These are phyloP conservation scores for Peronospora farinosa DNA, from an alignment of 352 stramenopile species.

Conservation along the genomic window DNA sequence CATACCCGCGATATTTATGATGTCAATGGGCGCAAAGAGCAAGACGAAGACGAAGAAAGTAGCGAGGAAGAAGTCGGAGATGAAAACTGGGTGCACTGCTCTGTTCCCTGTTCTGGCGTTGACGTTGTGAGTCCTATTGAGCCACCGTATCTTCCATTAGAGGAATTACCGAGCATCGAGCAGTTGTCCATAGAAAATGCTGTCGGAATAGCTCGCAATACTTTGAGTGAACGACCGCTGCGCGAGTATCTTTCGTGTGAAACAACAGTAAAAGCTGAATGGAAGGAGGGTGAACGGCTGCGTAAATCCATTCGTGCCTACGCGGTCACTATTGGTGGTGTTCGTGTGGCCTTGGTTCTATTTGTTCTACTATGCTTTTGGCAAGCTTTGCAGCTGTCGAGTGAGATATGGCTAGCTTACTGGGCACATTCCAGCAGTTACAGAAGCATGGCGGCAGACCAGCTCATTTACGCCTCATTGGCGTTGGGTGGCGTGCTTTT, in stretches of 20 bases:
- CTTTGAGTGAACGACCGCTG: constrained; percentile 22
- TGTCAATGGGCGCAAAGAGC: constrained; percentile 13
- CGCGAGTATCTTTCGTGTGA: constrained; percentile 29
- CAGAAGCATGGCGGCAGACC: constrained; percentile 62
- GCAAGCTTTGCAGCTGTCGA: constrained; percentile 78
- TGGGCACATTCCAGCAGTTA: constrained; percentile 67
- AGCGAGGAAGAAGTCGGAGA: constrained; percentile 17
- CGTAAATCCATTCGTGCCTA: constrained; percentile 36
- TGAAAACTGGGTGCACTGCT: constrained; percentile 27
- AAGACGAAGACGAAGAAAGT: constrained; percentile 17
- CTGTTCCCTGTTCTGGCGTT: constrained; percentile 24
- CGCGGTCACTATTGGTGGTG: constrained; percentile 36
- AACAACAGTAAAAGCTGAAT: constrained; percentile 18
- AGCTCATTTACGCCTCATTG: constrained; percentile 57
- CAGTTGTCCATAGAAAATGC: constrained; percentile 42
- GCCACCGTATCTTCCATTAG: constrained; percentile 11
- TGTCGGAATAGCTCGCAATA: constrained; percentile 23
- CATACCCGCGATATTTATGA: constrained; percentile 41
- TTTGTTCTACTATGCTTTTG: constrained; percentile 69
- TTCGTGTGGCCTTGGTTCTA: constrained; percentile 40
- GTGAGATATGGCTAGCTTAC: constrained; percentile 89
- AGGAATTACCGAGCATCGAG: constrained; percentile 13
- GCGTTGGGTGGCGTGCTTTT: constrained; percentile 47
- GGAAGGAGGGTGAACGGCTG: constrained; percentile 14
- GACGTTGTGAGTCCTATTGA: constrained; percentile 7